A percentile compares a stretch with the other conserved stretches of the same genome.
These are phyloP conservation scores for Cyberlindnera lachancei DNA, from an alignment of 805 yeast species.

Conservation along the genomic window DNA sequence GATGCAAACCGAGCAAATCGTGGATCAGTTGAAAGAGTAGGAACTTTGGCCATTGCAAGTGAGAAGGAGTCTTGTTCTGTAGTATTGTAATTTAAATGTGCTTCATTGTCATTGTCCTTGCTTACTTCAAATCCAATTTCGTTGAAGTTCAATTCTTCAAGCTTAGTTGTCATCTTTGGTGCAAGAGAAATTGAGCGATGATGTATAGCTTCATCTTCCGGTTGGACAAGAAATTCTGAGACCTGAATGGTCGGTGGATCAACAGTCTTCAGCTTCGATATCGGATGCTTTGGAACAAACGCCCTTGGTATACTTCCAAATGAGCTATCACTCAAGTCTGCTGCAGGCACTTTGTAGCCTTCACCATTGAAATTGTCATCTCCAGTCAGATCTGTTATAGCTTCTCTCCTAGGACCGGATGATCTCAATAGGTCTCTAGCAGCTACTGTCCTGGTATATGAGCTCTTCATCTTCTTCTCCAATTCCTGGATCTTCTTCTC, in stretches of 20 bases:
- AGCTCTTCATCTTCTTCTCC: constrained; percentile 16
- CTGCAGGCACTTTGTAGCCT: not conserved
- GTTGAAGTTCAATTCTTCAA: not conserved
- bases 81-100: not conserved
- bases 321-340: not conserved
- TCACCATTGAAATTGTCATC: constrained; percentile 1
- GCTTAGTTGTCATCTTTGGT: too few relatives aligned
- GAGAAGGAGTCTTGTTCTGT: constrained; percentile 1
- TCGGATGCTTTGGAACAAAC: constrained; percentile 7
- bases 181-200: constrained; percentile 5
- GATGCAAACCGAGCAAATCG: constrained; percentile 1
- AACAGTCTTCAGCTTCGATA: constrained; percentile 17
- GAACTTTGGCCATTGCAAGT: constrained; percentile 2
- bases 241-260: constrained; percentile 7
- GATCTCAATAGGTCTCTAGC: constrained; percentile 15
- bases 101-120: not conserved
- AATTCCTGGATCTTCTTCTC: constrained; percentile 13
- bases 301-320: not conserved
- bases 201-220: constrained; percentile 1
- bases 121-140: not conserved
- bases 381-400: constrained; percentile 1
- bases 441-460: constrained; percentile 9
- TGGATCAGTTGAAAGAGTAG: constrained; percentile 2
- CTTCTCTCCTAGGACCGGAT: constrained; percentile 2
- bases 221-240: constrained; percentile 13